Conservation (phyloP, 2,329 filamentous ascomycete species). For the Pseudocercospora eumusae region DNA sequence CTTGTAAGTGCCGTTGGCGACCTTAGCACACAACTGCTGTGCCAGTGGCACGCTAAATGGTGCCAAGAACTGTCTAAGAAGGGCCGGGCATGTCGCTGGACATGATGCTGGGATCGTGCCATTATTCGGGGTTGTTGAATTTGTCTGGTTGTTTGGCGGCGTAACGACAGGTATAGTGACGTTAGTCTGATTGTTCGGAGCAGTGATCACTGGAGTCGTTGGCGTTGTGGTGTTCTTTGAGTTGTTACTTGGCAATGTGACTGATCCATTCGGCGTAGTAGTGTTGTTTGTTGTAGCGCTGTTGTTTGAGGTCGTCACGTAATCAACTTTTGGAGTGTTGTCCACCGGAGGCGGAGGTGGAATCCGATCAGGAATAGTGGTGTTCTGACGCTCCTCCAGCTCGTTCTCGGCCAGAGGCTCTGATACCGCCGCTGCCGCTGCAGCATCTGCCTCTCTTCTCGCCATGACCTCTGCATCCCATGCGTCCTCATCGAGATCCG, state of each 20-base stretch:
- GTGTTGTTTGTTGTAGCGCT: neutral
- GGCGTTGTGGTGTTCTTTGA: neutral
- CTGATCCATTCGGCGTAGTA: neutral
- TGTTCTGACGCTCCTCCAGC: neutral
- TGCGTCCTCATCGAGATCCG: too few relatives aligned
- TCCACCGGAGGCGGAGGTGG: too few relatives aligned
- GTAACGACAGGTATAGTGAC: neutral
- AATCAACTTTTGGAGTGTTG: too few relatives aligned
- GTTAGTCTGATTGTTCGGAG: neutral
- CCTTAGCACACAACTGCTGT: neutral
- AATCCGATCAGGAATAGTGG: too few relatives aligned
- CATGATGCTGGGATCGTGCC: neutral
- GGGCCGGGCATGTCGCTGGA: conserved; percentile 2
- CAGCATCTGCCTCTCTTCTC: neutral
- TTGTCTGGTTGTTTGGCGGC: neutral
- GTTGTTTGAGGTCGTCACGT: too few relatives aligned
- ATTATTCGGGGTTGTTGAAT: neutral
- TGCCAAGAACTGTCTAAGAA: neutral
- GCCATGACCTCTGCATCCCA: neutral
- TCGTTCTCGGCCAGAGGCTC: neutral
- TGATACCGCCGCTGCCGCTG: neutral
- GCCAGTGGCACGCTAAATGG: neutral
- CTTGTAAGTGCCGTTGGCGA: conserved; percentile 2
- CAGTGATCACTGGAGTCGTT: too few relatives aligned
- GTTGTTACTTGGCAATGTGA: neutral